Percentiles rank a stretch among this genome's conserved stretches.
phyloP scores from a whole-genome alignment of 768 basidiomycete species.

The Rhodosporidiobolus odoratus region DNA sequence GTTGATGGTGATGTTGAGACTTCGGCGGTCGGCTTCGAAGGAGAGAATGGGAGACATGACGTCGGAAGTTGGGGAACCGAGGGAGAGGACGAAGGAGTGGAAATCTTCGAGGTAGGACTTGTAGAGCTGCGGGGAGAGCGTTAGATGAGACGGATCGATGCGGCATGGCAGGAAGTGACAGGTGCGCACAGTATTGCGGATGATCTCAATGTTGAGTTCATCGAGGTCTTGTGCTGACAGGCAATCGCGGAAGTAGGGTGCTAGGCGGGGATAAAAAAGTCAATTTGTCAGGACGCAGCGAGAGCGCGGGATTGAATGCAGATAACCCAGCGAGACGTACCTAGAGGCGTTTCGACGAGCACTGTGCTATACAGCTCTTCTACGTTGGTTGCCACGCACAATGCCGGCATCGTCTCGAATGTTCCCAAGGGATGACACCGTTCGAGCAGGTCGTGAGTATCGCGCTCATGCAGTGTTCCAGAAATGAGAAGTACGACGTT shows the following conservation, averaged over 20 bases:
- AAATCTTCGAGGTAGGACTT: conserved; percentile 99
- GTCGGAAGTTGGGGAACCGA: conserved; percentile 79
- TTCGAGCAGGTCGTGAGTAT: conserved; percentile 91
- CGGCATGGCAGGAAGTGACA: not conserved
- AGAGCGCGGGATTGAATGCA: no score
- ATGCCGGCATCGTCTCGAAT: conserved; percentile 96
- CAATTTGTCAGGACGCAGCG: no score
- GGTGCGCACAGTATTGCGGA: conserved; percentile 68
- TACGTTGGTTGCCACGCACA: conserved; percentile 98
- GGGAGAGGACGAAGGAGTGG: conserved; percentile 68
- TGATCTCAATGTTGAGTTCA: conserved; percentile 98
- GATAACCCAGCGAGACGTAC: no score
- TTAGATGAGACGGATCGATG: no score
- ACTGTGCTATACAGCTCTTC: conserved; percentile 97
- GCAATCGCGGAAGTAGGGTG: conserved; percentile 95
- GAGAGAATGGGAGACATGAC: conserved; percentile 86
- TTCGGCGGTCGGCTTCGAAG: conserved; percentile 94
- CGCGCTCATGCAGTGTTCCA: conserved; percentile 91
- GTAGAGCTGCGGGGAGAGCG: conserved; percentile 57
- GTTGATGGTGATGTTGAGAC: conserved; percentile 98
- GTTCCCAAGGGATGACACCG: conserved; percentile 94
- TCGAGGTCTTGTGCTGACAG: conserved; percentile 92
- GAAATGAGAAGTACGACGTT: conserved; percentile 94
- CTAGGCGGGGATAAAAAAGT: conserved; percentile 47
- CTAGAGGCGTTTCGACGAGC: conserved; percentile 92